phyloP scores from a whole-genome alignment of 306 rosid species.

The Aeschynomene evenia region DNA sequence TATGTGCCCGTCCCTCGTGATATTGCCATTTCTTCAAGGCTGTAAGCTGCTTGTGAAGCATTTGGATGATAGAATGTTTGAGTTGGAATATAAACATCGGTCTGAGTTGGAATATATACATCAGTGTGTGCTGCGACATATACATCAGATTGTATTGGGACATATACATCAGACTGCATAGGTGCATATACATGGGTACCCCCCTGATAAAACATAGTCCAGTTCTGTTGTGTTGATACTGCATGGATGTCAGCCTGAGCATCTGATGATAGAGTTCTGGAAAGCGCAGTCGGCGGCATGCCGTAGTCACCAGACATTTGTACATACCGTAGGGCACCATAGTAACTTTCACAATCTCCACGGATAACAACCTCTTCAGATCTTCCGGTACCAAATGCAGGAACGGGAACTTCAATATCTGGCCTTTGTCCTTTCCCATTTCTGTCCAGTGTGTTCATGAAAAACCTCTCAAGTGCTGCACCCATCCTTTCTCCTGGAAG shows the following conservation, averaged over 20 bases:
- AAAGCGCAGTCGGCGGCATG: constrained; percentile 16
- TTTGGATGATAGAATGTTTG: constrained; percentile 27
- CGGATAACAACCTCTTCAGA: constrained; percentile 43
- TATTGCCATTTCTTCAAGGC: constrained; percentile 28
- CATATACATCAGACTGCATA: constrained; percentile 10
- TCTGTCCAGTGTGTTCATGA: constrained; percentile 47
- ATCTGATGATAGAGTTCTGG: constrained; percentile 27
- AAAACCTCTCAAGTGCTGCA: constrained; percentile 50
- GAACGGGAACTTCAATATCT: constrained; percentile 61
- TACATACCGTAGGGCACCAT: constrained; percentile 33
- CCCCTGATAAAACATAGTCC: constrained; percentile 29
- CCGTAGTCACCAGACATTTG: constrained; percentile 24
- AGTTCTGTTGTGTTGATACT: constrained; percentile 27
- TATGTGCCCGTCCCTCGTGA: constrained; percentile 75
- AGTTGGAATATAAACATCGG: neutral
- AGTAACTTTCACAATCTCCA: constrained; percentile 48
- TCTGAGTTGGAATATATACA: neutral
- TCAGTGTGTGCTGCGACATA: constrained; percentile 10
- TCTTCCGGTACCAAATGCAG: constrained; percentile 69
- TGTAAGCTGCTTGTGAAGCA: constrained; percentile 28
- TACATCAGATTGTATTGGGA: constrained; percentile 20
- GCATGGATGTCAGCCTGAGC: constrained; percentile 38
- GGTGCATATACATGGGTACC: constrained; percentile 31
- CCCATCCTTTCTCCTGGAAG: constrained; percentile 56
- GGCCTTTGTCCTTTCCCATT: constrained; percentile 73